Evolutionary conservation across 441 rosid genomes (phyloP), one percentile per base, ranked within the genome.

Genomic region (Syzygium syzygioides): DNA sequence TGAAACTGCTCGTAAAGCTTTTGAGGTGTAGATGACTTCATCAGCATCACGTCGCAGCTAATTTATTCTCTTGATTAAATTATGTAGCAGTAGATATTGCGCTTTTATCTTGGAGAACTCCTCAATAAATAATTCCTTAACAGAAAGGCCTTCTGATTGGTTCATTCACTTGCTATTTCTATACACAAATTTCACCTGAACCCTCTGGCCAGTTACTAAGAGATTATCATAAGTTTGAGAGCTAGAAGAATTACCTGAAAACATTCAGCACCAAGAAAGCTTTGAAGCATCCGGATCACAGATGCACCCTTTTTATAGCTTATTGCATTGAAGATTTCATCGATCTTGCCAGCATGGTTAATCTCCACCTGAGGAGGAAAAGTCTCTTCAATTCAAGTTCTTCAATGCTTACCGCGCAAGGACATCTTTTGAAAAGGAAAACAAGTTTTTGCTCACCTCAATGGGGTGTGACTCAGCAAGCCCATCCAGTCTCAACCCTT

Each of bases 381-480:
- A 88, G 88, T 85, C 56, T 87, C n/a, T 79, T 30, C 54, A 79
- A 54, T 28, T 71, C 9, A 26, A 34, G 25, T 37, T 45, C 41
- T 56, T 79, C 56, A 17, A 41, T 37, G 45, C 41, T 80, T 37
- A 57, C 48, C 55, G n/a, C 3, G 7, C 41, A 79, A 26, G 54
- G 52, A 57, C 18, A 53, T 54, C 52, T 64, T 71, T 68, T 28
- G 14, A 26, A 80, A 80, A 37, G 56, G 50, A 34, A 87, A 79
- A 45, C 7, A 76, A 20, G 15, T 79, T 80, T 34, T 25, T 41
- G 23, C 52, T 80, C 89, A 98, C 99, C 99, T 98, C 99, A 88
- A 98, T 98, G 7, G 99, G 99, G 94, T 98, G 99, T 64, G 99
- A 98, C 93, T 94, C 99, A 59, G 93, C 96, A 90, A 98, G 99